A percentile compares a stretch with the other conserved stretches of the same genome.
Evolutionary conservation across 2,329 filamentous ascomycete genomes (phyloP).

Genomic region (Emergomyces pasteurianus): DNA sequence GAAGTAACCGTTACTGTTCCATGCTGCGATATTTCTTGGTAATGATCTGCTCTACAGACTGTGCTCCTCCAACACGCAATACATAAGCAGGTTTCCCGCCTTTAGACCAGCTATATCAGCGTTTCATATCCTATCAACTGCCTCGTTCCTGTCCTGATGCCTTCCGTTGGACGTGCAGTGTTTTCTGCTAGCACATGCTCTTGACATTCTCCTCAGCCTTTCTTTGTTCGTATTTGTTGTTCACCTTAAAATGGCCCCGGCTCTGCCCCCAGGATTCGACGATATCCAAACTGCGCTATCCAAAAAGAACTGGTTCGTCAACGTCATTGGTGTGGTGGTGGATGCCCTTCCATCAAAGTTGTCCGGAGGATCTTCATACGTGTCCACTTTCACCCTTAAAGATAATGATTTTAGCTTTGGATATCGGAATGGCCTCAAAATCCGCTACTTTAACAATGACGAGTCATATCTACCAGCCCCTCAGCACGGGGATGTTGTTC

Average conservation of each 20-base stretch:
- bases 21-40: no score
- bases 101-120: background rate
- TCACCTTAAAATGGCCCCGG: constrained; percentile 8
- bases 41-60: no score
- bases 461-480: constrained; percentile 34
- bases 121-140: background rate
- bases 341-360: constrained; percentile 46
- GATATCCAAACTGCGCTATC: constrained; percentile 4
- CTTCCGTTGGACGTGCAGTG: background rate
- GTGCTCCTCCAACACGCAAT: background rate
- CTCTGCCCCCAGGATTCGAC: constrained; percentile 5
- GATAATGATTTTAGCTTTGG: constrained; percentile 41
- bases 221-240: background rate
- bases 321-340: constrained; percentile 58
- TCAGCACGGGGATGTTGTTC: constrained; percentile 48
- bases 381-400: constrained; percentile 48
- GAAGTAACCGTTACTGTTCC: background rate
- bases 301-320: constrained; percentile 29
- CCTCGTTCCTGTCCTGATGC: background rate
- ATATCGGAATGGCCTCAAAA: constrained; percentile 31
- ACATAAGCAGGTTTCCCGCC: background rate
- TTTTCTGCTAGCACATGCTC: background rate
- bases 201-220: background rate
- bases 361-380: constrained; percentile 46
- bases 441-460: constrained; percentile 51